These are phyloP conservation scores for Backusella tarrabulga DNA, from an alignment of 192 early-diverging fungal species.

Conservation along the genomic window DNA sequence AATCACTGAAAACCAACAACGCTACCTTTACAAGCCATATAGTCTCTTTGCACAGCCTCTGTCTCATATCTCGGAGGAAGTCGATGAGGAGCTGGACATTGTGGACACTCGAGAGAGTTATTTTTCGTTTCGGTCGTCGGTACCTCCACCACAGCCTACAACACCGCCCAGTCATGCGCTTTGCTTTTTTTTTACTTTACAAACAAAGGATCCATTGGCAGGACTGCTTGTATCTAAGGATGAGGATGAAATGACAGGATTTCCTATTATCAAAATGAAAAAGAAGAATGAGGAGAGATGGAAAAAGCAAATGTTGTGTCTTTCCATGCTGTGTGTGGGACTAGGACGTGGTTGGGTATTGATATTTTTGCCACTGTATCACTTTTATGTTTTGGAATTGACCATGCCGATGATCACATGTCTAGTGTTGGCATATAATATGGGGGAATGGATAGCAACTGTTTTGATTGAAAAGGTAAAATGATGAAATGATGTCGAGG, in stretches of 20 bases:
- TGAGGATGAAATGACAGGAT: background rate
- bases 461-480: background rate
- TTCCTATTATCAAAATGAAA: background rate
- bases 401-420: background rate
- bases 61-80: background rate
- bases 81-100: background rate
- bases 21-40: background rate
- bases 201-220: background rate
- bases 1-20: background rate
- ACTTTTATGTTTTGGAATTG: background rate
- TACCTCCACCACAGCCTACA: background rate
- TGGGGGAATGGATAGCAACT: background rate
- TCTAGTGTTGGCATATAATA: background rate
- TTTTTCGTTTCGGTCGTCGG: background rate
- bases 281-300: background rate
- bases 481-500: background rate
- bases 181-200: background rate
- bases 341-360: background rate
- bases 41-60: background rate
- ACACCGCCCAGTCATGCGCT: background rate
- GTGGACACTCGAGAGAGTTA: background rate
- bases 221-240: background rate
- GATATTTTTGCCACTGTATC: background rate
- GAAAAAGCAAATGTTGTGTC: background rate
- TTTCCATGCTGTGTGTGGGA: background rate